These are phyloP conservation scores for Phytophthora pluvialis DNA, from an alignment of 352 stramenopile genomes.

Conservation along the genomic window DNA sequence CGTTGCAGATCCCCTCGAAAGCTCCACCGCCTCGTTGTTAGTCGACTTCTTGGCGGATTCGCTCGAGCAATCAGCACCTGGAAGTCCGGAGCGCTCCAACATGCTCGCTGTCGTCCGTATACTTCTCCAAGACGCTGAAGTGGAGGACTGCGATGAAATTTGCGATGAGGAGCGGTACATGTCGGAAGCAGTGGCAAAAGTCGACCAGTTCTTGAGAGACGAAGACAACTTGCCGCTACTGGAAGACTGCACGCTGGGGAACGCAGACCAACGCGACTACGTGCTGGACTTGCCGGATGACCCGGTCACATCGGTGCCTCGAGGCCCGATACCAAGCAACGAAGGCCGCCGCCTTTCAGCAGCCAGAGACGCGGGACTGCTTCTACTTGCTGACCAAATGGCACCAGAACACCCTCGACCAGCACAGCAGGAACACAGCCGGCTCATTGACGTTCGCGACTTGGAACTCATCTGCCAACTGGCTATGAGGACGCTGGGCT, in stretches of 20 bases:
- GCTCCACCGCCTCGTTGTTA: slow-evolving; percentile 10
- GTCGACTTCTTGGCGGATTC: slow-evolving; percentile 25
- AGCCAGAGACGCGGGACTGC: slow-evolving; percentile 8
- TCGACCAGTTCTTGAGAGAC: slow-evolving; percentile 26
- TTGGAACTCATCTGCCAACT: slow-evolving; percentile 62
- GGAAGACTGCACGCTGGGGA: slow-evolving; percentile 37
- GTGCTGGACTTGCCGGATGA: slow-evolving; percentile 30
- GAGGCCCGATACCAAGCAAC: slow-evolving; percentile 29
- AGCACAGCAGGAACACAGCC: not conserved
- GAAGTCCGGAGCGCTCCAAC: slow-evolving; percentile 28
- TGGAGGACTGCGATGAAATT: slow-evolving; percentile 2
- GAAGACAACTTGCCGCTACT: slow-evolving; percentile 19
- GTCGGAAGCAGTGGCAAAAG: not conserved
- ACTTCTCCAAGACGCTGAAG: slow-evolving; percentile 14
- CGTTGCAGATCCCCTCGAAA: slow-evolving; percentile 16
- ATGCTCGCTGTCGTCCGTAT: slow-evolving; percentile 30
- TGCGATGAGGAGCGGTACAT: not conserved
- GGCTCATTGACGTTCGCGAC: slow-evolving; percentile 33
- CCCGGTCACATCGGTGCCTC: slow-evolving; percentile 6
- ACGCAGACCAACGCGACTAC: slow-evolving; percentile 44
- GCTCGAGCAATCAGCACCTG: slow-evolving; percentile 15
- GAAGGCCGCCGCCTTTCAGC: slow-evolving; percentile 30
- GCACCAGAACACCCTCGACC: slow-evolving; percentile 21
- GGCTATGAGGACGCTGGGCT: slow-evolving; percentile 42
- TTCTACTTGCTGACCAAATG: slow-evolving; percentile 13